Conservation (phyloP, 345 rosid species). For the Rhodomyrtus tomentosa region DNA sequence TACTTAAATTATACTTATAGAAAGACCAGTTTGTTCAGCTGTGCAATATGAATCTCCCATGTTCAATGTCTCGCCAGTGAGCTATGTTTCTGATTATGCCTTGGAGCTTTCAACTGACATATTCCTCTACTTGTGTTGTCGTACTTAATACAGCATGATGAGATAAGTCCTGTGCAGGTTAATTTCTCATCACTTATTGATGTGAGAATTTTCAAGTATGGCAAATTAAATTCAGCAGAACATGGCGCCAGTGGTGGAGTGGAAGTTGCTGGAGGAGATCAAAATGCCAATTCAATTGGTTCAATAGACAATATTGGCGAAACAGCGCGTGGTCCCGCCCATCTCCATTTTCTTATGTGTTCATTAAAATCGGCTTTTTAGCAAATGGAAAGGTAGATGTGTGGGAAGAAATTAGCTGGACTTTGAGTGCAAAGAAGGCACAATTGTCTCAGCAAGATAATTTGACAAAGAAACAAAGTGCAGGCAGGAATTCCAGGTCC, state of each 20-base stretch:
- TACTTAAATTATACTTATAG: not conserved
- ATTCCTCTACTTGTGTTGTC: not conserved
- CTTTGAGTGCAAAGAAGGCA: conserved; percentile 57
- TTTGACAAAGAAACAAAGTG: conserved; percentile 33
- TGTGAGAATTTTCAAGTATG: conserved; percentile 39
- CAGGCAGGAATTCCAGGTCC: conserved; percentile 47
- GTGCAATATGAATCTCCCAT: not conserved
- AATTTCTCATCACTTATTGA: conserved; percentile 62
- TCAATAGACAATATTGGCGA: conserved; percentile 11
- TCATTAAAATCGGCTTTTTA: conserved; percentile 5
- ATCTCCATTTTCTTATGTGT: not conserved
- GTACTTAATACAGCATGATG: not conserved
- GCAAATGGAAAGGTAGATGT: conserved; percentile 37
- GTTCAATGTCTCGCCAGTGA: not conserved
- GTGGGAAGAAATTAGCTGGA: conserved; percentile 68
- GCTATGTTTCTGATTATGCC: not conserved
- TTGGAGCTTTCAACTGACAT: not conserved
- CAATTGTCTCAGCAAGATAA: conserved; percentile 39
- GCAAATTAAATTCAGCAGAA: conserved; percentile 11
- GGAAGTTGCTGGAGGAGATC: conserved; percentile 8
- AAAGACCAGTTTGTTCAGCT: not conserved
- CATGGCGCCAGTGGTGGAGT: conserved; percentile 5
- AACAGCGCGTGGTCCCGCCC: conserved; percentile 5
- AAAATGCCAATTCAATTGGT: conserved; percentile 4
- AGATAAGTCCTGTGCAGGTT: conserved; percentile 28